Percentiles rank a stretch among this genome's conserved stretches.
Conservation (phyloP, 306 rosid species). For the Vigna nakashimae region DNA sequence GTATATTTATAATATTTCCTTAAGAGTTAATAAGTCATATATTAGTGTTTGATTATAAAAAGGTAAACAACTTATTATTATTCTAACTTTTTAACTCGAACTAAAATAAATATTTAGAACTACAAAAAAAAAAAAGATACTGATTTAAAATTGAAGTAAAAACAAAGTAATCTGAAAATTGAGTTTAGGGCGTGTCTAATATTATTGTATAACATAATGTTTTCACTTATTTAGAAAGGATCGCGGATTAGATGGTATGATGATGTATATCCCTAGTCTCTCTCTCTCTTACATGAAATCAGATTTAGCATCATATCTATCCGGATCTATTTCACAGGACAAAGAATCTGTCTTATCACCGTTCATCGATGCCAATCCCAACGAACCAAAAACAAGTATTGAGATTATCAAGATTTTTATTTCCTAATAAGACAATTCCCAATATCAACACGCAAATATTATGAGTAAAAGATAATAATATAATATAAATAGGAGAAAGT, state of each 20-base stretch:
- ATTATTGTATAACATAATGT: too few relatives aligned
- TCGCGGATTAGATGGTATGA: slow-evolving; percentile 20
- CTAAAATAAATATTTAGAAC: too few relatives aligned
- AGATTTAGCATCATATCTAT: slow-evolving; percentile 45
- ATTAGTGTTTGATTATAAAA: too few relatives aligned
- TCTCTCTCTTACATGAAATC: slow-evolving; percentile 21
- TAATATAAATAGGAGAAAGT: not conserved
- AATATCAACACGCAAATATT: too few relatives aligned
- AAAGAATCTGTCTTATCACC: slow-evolving; percentile 50
- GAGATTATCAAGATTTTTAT: not conserved
- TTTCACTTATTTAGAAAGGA: not conserved
- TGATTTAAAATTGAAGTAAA: too few relatives aligned
- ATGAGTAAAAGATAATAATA: not conserved
- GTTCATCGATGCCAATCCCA: not conserved
- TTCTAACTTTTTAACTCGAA: too few relatives aligned
- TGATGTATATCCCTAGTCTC: slow-evolving; percentile 28
- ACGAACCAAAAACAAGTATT: not conserved
- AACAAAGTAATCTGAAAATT: too few relatives aligned
- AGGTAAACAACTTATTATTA: too few relatives aligned
- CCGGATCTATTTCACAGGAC: slow-evolving; percentile 39
- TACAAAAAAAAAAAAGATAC: too few relatives aligned
- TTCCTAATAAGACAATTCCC: not conserved
- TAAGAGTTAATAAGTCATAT: too few relatives aligned
- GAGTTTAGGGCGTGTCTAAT: too few relatives aligned
- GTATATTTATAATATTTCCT: too few relatives aligned